These are phyloP conservation scores for Aspergillus panamensis DNA, from an alignment of 495 filamentous ascomycete genomes.

Conservation along the genomic window DNA sequence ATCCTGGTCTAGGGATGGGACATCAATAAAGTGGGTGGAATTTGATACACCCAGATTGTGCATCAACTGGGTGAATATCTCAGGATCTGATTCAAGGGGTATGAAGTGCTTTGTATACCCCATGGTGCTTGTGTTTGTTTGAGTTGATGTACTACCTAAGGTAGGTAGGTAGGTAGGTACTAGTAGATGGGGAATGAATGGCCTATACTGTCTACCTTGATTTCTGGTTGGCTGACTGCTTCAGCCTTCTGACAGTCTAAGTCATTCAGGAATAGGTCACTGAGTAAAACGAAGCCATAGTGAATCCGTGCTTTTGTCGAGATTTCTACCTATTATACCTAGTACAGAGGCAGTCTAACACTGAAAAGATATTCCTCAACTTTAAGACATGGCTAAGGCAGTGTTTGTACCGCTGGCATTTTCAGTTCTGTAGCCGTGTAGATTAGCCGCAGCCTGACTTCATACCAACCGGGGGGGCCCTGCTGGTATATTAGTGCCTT, in stretches of 20 bases:
- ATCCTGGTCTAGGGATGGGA: conserved; percentile 2
- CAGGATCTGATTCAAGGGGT: conserved; percentile 6
- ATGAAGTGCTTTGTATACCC: conserved; percentile 8
- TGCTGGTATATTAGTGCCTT: neutral
- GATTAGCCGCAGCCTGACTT: neutral
- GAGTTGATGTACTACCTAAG: neutral
- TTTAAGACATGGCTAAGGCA: neutral
- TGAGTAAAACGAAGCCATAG: too few relatives aligned
- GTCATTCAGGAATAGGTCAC: too few relatives aligned
- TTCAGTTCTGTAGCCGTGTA: neutral
- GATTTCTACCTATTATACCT: too few relatives aligned
- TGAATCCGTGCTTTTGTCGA: too few relatives aligned
- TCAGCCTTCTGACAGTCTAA: neutral
- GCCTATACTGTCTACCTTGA: neutral
- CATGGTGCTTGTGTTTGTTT: neutral
- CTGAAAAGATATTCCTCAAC: neutral
- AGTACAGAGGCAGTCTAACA: too few relatives aligned
- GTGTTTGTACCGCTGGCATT: neutral
- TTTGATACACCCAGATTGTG: neutral
- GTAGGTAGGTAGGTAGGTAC: too few relatives aligned
- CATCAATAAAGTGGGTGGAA: conserved; percentile 1
- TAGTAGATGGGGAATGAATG: neutral
- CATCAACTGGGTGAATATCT: conserved; percentile 1
- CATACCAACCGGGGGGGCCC: neutral
- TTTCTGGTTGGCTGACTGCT: neutral